These are phyloP conservation scores for Mycena chlorophos DNA, from an alignment of 768 basidiomycete genomes.

Conservation along the genomic window DNA sequence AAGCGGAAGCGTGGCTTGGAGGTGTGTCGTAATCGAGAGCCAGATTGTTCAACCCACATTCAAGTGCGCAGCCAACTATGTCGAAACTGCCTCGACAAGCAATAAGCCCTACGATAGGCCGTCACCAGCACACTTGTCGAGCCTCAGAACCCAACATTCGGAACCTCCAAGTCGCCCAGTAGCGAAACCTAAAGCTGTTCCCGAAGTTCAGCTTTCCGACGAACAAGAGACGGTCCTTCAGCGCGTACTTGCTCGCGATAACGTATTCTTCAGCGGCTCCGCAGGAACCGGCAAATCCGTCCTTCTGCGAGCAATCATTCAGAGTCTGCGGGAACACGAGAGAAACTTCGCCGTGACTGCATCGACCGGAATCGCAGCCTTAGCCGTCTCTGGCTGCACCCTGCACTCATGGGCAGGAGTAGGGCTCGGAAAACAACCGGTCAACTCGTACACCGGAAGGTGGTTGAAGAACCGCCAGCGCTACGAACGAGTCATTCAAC, in stretches of 20 bases:
- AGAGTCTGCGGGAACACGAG: constrained; percentile 35
- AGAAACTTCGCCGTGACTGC: constrained; percentile 71
- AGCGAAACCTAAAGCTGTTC: constrained; percentile 5
- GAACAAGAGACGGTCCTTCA: constrained; percentile 54
- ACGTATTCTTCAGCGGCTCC: constrained; percentile 84
- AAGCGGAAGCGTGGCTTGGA: constrained; percentile 56
- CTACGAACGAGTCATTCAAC: constrained; percentile 40
- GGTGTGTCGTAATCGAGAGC: constrained; percentile 20
- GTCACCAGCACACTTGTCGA: background rate
- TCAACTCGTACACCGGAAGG: constrained; percentile 54
- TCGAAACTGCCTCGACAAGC: background rate
- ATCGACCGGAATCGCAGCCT: constrained; percentile 75
- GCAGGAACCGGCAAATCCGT: constrained; percentile 89
- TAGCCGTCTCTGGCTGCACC: constrained; percentile 81
- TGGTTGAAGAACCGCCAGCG: constrained; percentile 42
- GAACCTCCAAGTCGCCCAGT: background rate
- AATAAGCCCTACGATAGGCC: background rate
- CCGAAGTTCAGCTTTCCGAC: constrained; percentile 42
- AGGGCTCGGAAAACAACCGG: constrained; percentile 64
- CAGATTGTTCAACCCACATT: background rate
- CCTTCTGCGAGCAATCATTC: constrained; percentile 73
- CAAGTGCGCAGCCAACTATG: background rate
- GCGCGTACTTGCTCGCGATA: constrained; percentile 58
- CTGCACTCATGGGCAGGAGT: constrained; percentile 85
- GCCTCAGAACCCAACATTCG: background rate